Conservation (phyloP, 305 asterid genomes). For the Fraxinus platypoda region DNA sequence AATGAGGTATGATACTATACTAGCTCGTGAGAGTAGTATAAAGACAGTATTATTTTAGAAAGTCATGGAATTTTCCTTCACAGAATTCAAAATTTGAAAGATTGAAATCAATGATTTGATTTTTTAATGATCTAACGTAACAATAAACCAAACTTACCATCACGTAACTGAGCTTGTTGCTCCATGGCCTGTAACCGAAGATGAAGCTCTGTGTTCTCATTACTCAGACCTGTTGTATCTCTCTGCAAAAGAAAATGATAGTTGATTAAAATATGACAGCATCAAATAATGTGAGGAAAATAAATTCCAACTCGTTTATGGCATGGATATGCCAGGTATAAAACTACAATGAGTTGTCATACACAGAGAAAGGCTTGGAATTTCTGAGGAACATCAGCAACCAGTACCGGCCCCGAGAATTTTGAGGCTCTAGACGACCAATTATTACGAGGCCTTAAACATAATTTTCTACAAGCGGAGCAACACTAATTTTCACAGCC, state of each 20-base stretch:
- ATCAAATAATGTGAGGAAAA: background rate
- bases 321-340: background rate
- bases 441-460: no score
- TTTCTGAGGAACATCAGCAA: background rate
- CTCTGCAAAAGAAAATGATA: conserved; percentile 46
- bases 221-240: conserved; percentile 70
- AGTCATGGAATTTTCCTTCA: background rate
- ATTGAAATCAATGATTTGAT: background rate
- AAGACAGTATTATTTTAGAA: background rate
- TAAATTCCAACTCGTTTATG: background rate
- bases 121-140: background rate
- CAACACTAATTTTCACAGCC: no score
- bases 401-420: no score
- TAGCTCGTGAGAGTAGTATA: background rate
- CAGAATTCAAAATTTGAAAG: background rate
- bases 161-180: conserved; percentile 84
- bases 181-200: conserved; percentile 85
- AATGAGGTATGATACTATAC: background rate
- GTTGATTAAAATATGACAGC: background rate
- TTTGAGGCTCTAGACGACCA: no score
- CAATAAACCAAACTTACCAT: conserved; percentile 42
- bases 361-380: background rate
- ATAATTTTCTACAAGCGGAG: no score
- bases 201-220: conserved; percentile 80
- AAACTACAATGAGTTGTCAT: background rate